phyloP scores from a whole-genome alignment of 192 early-diverging fungal genomes.

The Linnemannia exigua region DNA sequence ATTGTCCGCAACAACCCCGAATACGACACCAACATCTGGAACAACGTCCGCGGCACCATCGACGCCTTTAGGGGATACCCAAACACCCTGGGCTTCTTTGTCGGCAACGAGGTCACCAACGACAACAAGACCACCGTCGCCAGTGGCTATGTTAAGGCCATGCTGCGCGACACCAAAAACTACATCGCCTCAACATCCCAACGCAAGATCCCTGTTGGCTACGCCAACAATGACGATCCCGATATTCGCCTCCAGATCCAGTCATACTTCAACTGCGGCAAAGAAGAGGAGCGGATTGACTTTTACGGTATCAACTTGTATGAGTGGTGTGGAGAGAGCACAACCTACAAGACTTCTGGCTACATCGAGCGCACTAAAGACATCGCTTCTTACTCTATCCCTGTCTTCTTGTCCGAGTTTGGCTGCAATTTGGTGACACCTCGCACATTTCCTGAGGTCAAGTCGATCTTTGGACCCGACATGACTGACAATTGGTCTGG shows the following conservation, averaged over 20 bases:
- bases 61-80: constrained; percentile 75
- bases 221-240: constrained; percentile 82
- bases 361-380: constrained; percentile 75
- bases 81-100: constrained; percentile 78
- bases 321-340: constrained; percentile 79
- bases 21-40: constrained; percentile 69
- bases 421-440: constrained; percentile 80
- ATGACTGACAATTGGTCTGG: constrained; percentile 79
- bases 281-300: constrained; percentile 70
- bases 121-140: constrained; percentile 70
- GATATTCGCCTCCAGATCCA: constrained; percentile 75
- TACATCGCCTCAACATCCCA: constrained; percentile 65
- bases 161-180: constrained; percentile 74
- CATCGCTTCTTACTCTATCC: constrained; percentile 71
- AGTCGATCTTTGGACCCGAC: constrained; percentile 74
- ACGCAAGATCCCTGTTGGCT: constrained; percentile 78
- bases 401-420: constrained; percentile 82
- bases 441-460: constrained; percentile 77
- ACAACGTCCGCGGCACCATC: constrained; percentile 70
- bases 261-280: constrained; percentile 81
- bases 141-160: constrained; percentile 78
- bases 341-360: constrained; percentile 74
- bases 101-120: constrained; percentile 84
- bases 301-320: constrained; percentile 85
- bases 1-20: constrained; percentile 77